Evolutionary conservation across 148 eudicot genomes (phyloP).

Genomic region (Arbutus unedo): DNA sequence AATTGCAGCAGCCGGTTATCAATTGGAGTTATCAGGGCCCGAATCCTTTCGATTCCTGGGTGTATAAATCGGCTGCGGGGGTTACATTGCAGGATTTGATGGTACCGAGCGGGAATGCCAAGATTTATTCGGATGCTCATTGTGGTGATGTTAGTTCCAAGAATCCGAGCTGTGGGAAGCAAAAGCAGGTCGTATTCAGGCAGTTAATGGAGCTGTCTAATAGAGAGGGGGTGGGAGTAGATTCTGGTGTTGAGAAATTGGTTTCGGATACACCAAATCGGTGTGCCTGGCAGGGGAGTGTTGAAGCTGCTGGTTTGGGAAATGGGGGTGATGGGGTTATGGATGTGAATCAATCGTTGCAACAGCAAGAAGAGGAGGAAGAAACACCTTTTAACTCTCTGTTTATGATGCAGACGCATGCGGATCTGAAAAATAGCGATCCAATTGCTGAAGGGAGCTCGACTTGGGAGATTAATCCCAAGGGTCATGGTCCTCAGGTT

Average conservation of each 20-base stretch:
- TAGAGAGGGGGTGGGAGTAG: not conserved
- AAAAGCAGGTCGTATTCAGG: slow-evolving; percentile 41
- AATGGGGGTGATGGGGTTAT: not conserved
- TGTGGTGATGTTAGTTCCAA: slow-evolving; percentile 17
- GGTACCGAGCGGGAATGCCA: slow-evolving; percentile 15
- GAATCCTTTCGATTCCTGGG: not conserved
- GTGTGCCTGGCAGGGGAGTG: slow-evolving; percentile 15
- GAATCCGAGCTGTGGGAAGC: slow-evolving; percentile 26
- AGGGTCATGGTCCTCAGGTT: not conserved
- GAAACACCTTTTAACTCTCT: not conserved
- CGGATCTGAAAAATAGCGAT: not conserved
- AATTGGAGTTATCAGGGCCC: not conserved
- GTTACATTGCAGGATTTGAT: slow-evolving; percentile 14
- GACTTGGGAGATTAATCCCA: not conserved
- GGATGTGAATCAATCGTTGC: slow-evolving; percentile 13
- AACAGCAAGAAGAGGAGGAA: not conserved
- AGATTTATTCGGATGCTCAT: slow-evolving; percentile 31
- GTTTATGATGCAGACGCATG: not conserved
- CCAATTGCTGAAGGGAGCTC: not conserved
- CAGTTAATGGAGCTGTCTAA: slow-evolving; percentile 47
- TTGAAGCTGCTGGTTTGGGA: not conserved
- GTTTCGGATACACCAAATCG: slow-evolving; percentile 19
- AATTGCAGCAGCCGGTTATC: not conserved
- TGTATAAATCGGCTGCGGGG: not conserved
- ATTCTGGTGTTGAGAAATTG: slow-evolving; percentile 3